Evolutionary conservation across 352 stramenopile genomes (phyloP).

Genomic region (Blastocystis sp.): DNA sequence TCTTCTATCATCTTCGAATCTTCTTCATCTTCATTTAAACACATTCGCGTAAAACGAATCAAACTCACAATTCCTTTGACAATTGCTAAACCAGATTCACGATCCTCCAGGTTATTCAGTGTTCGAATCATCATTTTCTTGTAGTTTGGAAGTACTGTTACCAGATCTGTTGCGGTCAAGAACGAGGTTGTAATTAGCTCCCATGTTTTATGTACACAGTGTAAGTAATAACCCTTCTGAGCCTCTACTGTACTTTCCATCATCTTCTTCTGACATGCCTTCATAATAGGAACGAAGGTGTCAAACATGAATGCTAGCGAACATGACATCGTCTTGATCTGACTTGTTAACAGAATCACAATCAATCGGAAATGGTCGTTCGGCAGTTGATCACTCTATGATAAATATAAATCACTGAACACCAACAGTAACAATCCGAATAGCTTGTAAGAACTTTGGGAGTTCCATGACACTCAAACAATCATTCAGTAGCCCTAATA

Average conservation of each 20-base stretch:
- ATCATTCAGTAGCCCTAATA: background rate
- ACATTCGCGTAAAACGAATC: background rate
- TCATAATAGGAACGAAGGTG: background rate
- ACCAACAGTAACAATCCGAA: background rate
- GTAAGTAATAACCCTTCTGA: background rate
- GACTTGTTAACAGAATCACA: background rate
- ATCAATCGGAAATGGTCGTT: constrained; percentile 2
- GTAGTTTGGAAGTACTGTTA: constrained; percentile 14
- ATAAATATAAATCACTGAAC: background rate
- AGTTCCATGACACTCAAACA: background rate
- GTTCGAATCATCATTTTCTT: background rate
- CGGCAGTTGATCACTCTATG: background rate
- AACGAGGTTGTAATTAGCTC: background rate
- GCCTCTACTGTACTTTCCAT: background rate
- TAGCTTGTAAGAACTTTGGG: background rate
- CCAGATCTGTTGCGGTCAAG: background rate
- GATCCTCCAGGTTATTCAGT: background rate
- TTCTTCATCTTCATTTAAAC: background rate
- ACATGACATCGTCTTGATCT: background rate
- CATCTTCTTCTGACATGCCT: background rate
- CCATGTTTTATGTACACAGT: background rate
- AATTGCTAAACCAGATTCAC: background rate
- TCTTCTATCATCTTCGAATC: background rate
- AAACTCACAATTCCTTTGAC: background rate
- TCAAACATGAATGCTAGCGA: constrained; percentile 23